A percentile compares a stretch with the other conserved stretches of the same genome.
phyloP scores from a whole-genome alignment of 306 rosid genomes.

The Medicago ruthenica region DNA sequence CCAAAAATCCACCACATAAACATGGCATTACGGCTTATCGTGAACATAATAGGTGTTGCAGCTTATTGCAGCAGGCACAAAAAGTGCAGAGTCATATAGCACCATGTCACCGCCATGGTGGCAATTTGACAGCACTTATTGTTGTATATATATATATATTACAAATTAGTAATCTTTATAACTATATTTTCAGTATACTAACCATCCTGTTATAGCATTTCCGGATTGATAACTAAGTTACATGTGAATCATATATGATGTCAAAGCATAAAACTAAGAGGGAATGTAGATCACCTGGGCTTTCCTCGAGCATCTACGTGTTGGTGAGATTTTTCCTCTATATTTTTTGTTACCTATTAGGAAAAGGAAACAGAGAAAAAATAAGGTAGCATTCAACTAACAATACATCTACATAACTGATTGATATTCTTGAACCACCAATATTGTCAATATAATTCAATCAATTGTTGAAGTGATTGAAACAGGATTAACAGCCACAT shows the following conservation, averaged over 20 bases:
- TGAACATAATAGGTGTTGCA: not conserved
- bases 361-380: conserved; percentile 30
- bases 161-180: not conserved
- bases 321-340: conserved; percentile 69
- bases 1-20: not conserved
- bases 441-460: conserved; percentile 14
- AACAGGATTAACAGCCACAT: conserved; percentile 26
- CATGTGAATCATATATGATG: conserved; percentile 24
- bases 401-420: not conserved
- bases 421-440: conserved; percentile 15
- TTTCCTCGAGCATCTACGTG: conserved; percentile 91
- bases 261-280: conserved; percentile 26
- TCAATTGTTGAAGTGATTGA: conserved; percentile 6
- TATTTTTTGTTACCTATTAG: conserved; percentile 68
- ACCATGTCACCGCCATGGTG: not conserved
- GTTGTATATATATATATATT: not conserved
- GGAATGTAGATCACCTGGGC: conserved; percentile 66
- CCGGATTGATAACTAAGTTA: not conserved
- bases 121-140: not conserved
- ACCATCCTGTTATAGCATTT: not conserved
- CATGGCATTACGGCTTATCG: not conserved
- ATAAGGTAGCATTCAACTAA: conserved; percentile 19
- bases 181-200: not conserved
- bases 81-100: not conserved
- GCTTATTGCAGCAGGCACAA: not conserved